Evolutionary conservation across 768 basidiomycete genomes (phyloP).

Genomic region (Pisolithus sp.): DNA sequence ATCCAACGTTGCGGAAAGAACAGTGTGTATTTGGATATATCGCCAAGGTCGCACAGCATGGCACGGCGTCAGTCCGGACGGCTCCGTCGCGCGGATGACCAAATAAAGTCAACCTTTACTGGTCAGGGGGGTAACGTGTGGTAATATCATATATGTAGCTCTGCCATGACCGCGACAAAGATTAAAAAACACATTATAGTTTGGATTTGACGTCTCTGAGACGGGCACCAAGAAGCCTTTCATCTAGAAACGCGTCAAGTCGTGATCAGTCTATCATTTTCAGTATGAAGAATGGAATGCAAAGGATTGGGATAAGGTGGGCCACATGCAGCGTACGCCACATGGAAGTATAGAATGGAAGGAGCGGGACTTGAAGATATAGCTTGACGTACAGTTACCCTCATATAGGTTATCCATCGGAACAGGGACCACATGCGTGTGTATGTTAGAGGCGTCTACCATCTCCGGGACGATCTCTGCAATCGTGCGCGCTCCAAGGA

Average conservation of each 20-base stretch:
- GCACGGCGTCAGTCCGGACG: not conserved
- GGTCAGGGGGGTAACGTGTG: not conserved
- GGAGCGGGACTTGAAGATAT: not conserved
- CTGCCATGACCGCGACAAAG: not conserved
- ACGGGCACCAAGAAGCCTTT: conserved; percentile 37
- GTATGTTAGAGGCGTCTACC: conserved; percentile 78
- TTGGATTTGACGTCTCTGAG: conserved; percentile 35
- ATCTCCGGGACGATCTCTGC: conserved; percentile 79
- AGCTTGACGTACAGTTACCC: conserved; percentile 62
- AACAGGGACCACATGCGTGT: conserved; percentile 57
- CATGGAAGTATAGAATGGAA: not conserved
- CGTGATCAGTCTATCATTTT: not conserved
- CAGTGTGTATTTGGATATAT: not conserved
- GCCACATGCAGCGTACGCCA: not conserved
- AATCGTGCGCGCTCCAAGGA: conserved; percentile 78
- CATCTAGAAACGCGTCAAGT: conserved; percentile 27
- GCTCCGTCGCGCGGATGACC: no score
- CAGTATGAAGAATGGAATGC: no score
- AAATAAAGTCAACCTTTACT: no score
- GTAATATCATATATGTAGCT: not conserved
- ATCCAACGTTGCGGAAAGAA: not conserved
- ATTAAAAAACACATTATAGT: conserved; percentile 19
- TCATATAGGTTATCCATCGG: conserved; percentile 74
- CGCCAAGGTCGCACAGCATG: not conserved
- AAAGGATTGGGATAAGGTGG: not conserved